phyloP scores from a whole-genome alignment of 1,284 basidiomycete species.

The Trametes pubescens region DNA sequence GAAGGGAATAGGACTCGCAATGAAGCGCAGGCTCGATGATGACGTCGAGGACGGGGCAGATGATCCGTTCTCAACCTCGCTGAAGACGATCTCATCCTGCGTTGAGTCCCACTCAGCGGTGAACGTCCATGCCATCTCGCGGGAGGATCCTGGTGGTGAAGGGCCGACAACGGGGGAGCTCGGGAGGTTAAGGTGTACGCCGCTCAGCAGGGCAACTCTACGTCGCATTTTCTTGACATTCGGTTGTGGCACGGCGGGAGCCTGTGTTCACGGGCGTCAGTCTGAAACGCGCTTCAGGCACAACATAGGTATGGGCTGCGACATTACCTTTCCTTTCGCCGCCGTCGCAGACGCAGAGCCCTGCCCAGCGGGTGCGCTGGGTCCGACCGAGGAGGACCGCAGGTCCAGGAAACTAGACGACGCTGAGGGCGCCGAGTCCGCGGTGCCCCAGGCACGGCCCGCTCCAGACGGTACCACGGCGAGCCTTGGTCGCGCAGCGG shows the following conservation, averaged over 20 bases:
- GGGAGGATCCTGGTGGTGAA: conserved; percentile 33
- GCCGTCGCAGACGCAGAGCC: conserved; percentile 10
- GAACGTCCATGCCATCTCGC: conserved; percentile 42
- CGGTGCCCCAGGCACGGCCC: conserved; percentile 44
- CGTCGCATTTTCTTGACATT: conserved; percentile 44
- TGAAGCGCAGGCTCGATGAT: conserved; percentile 25
- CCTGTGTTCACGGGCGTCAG: conserved; percentile 17
- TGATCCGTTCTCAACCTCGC: conserved; percentile 33
- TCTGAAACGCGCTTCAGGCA: background rate
- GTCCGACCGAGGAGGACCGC: conserved; percentile 22
- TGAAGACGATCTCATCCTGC: conserved; percentile 41
- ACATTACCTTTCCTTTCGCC: conserved; percentile 27
- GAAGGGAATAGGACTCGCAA: conserved; percentile 37
- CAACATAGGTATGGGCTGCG: conserved; percentile 4
- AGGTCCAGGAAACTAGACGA: conserved; percentile 28
- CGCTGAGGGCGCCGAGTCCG: conserved; percentile 37
- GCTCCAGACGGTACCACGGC: conserved; percentile 39
- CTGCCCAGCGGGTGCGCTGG: conserved; percentile 14
- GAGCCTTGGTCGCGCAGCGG: conserved; percentile 45
- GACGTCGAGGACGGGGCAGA: conserved; percentile 22
- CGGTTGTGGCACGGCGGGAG: conserved; percentile 30
- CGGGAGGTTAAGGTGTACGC: conserved; percentile 40
- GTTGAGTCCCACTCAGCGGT: conserved; percentile 44
- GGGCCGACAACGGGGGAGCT: conserved; percentile 35
- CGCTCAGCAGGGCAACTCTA: conserved; percentile 38